Evolutionary conservation across 2,329 filamentous ascomycete species (phyloP), one percentile per base, ranked within the genome.

Genomic region (Pestalotiopsis sp.): DNA sequence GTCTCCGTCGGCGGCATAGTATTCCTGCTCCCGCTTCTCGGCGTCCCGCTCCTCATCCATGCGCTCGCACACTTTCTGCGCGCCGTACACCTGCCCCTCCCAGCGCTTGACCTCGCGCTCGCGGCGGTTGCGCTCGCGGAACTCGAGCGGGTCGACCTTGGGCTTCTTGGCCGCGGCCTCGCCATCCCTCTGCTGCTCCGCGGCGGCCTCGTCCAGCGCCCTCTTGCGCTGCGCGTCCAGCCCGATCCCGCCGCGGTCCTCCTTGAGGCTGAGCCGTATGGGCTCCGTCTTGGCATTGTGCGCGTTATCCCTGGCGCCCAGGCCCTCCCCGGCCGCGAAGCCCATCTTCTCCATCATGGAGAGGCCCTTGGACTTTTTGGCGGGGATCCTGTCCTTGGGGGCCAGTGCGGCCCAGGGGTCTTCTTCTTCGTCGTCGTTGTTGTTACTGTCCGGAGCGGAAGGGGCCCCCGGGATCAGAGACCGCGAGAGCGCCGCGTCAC

Each of bases 321-420:
- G 83, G 0, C 90, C 87, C 45, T 89, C 90, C 27, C 95, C 94
- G 23, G 88, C 84, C 68, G 90, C 91, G 82, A 97, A 99, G 0
- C 96, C 96, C 86, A 99, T 93, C 80, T 93, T 95, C 25, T 93
- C 92, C 95, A 99, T 97, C 94, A 99, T 98, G 72, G 93, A 90
- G 70, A 97, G 89, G 1, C 95, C 96, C 78, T 98, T 98, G 82
- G 91, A 97, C 74, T 87, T 87, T 64, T 88, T 86, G 17, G 86
- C 82, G 17, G 80, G 79, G 5, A 83, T 80, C 52, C 82, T 78
- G 23, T 90, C 49, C 7, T 38, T 20, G 6, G 45, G 45, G 45
- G 45, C 45, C 14, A 52, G 17, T 1, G 45, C 45, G 17, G 14
- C 17, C 45, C 45, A 62, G 13, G 59, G 59, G 36, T 62, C 59